Percentiles rank a stretch among this genome's conserved stretches.
Evolutionary conservation across 148 eudicot species (phyloP).

Genomic region (Vaccinium corymbosum): DNA sequence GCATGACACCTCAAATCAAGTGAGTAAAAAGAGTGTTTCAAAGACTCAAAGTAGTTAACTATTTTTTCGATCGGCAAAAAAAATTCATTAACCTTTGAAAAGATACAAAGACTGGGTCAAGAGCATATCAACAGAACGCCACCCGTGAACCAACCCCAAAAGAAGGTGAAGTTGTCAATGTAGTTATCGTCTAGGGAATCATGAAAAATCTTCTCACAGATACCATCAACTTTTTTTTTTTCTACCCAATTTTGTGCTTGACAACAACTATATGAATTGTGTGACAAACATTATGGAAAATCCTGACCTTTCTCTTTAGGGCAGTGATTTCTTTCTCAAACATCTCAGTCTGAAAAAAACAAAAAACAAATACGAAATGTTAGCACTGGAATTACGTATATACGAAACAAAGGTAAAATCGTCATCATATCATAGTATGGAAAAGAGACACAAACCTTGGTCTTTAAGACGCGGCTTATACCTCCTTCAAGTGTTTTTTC

Average conservation of each 20-base stretch:
- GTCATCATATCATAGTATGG: neutral
- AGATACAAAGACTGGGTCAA: too few relatives aligned
- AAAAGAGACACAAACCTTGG: slow-evolving; percentile 26
- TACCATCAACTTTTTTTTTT: neutral
- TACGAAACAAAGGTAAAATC: neutral
- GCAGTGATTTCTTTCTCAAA: slow-evolving; percentile 23
- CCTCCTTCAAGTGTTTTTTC: slow-evolving; percentile 34
- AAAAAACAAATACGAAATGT: neutral
- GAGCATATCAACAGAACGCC: too few relatives aligned
- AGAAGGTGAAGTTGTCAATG: too few relatives aligned
- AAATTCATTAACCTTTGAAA: too few relatives aligned
- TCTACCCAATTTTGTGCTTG: neutral
- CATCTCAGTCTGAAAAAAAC: slow-evolving; percentile 30
- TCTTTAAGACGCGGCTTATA: slow-evolving; percentile 28
- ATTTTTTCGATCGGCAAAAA: too few relatives aligned
- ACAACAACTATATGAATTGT: neutral
- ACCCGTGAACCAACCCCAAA: too few relatives aligned
- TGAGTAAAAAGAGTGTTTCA: neutral
- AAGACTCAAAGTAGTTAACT: neutral
- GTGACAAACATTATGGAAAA: neutral
- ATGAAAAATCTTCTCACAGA: neutral
- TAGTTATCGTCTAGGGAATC: neutral
- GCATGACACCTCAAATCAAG: neutral
- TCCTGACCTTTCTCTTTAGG: slow-evolving; percentile 35
- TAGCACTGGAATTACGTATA: neutral